A percentile compares a stretch with the other conserved stretches of the same genome.
Conservation (phyloP, 805 yeast species). For the Starmerella vitae region DNA sequence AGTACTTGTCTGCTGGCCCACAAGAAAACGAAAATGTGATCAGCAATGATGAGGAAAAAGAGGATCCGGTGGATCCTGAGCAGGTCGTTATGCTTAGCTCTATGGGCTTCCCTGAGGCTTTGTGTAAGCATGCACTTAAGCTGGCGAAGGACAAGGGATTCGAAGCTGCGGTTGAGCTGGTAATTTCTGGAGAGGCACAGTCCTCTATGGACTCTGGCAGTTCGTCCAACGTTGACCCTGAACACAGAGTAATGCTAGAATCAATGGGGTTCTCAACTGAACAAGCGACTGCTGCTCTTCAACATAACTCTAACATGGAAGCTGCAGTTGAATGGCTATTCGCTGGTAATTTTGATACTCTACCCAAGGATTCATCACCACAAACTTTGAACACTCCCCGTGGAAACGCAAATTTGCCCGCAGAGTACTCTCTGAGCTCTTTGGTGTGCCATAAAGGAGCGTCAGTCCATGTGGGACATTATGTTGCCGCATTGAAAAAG, state of each 20-base stretch:
- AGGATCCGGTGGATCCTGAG: slow-evolving; percentile 33
- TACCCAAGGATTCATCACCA: slow-evolving; percentile 32
- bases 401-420: slow-evolving; percentile 20
- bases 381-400: neutral
- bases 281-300: slow-evolving; percentile 61
- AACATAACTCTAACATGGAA: slow-evolving; percentile 50
- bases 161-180: slow-evolving; percentile 82
- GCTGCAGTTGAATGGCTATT: slow-evolving; percentile 88
- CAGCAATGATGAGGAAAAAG: slow-evolving; percentile 17
- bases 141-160: slow-evolving; percentile 49
- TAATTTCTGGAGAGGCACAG: slow-evolving; percentile 35
- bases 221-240: slow-evolving; percentile 15
- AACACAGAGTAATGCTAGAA: slow-evolving; percentile 35
- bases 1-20: slow-evolving; percentile 33
- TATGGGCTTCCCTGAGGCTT: slow-evolving; percentile 78
- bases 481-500: slow-evolving; percentile 60
- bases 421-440: slow-evolving; percentile 41
- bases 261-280: slow-evolving; percentile 68
- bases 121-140: slow-evolving; percentile 54
- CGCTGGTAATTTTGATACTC: slow-evolving; percentile 56
- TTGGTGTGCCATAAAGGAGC: slow-evolving; percentile 82
- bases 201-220: slow-evolving; percentile 29
- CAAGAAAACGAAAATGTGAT: slow-evolving; percentile 32
- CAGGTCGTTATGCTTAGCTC: slow-evolving; percentile 39
- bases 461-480: slow-evolving; percentile 85